Evolutionary conservation across 495 filamentous ascomycete species (phyloP).

Genomic region (Hypoxylon cercidicola): DNA sequence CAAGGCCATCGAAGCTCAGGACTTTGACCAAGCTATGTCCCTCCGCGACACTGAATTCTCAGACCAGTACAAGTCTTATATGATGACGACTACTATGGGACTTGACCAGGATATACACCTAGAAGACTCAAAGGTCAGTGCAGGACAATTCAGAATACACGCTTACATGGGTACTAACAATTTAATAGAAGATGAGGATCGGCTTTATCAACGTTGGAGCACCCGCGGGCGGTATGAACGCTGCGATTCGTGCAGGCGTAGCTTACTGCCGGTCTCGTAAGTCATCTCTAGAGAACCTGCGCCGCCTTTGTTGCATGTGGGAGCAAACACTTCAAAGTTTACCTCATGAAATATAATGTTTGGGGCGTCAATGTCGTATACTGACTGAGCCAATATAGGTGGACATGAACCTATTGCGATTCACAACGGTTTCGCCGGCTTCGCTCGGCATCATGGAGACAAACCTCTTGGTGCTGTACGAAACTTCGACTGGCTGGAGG

Average conservation of each 20-base stretch:
- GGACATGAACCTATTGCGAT: constrained; percentile 92
- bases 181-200: constrained; percentile 81
- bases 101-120: constrained; percentile 61
- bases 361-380: background rate
- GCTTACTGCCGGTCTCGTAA: constrained; percentile 90
- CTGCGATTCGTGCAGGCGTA: constrained; percentile 91
- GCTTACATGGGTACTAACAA: constrained; percentile 31
- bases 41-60: constrained; percentile 93
- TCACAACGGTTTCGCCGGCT: constrained; percentile 96
- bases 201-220: constrained; percentile 97
- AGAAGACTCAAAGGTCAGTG: constrained; percentile 75
- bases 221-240: constrained; percentile 99
- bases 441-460: constrained; percentile 89
- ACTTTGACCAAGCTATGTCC: constrained; percentile 86
- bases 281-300: constrained; percentile 2
- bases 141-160: background rate
- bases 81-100: constrained; percentile 78
- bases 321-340: background rate
- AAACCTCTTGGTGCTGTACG: constrained; percentile 83
- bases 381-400: constrained; percentile 22
- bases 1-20: constrained; percentile 77
- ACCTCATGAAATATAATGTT: background rate
- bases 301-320: background rate
- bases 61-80: constrained; percentile 89
- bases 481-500: constrained; percentile 89